Base-by-base conservation (phyloP, 2,329 filamentous ascomycete species). In the Colletotrichum eremochloae region DNA sequence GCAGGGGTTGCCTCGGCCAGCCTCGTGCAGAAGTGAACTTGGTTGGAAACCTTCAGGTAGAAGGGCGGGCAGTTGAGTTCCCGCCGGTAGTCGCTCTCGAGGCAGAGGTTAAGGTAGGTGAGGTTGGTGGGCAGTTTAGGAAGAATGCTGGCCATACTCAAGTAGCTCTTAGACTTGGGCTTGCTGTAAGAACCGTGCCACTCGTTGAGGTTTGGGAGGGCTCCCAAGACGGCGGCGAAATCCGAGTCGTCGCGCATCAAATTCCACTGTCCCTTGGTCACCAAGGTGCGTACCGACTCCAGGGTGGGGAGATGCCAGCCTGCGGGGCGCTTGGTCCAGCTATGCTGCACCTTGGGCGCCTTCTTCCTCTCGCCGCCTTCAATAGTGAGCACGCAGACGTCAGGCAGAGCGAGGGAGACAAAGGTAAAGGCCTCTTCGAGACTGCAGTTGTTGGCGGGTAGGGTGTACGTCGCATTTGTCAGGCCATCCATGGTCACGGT, bases 281-380 rank as follows among this genome's bases (percentile, higher is more conserved):
- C 88, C 29, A 94, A 85, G 0, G 91, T 93, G 65, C 87, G 87
- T 42, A 94, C 87, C 3, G 88, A 87, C 3, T 84, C 79, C 3
- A 93, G 82, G 29, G 80, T 76, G 11, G 87, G 84, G 9, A 90
- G 79, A 38, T 78, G 76, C 75, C 82, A 78, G 31, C 78, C 75
- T 42, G 77, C 76, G 1, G 77, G 79, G 31, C 79, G 76, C 50
- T 66, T 57, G 24, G 46, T 60, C 31, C 46, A 68, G 53, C 58
- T 67, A 24, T 71, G 71, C 81, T 80, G 50, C 61, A 94, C 90
- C 80, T 90, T 90, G 7, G 92, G 92, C 3, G 92, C 91, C 79
- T 93, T 94, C 78, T 92, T 93, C 74, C 92, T 89, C 79, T 94
- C 91, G 5, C 93, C 92, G n/a, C 92, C 93, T 80, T 94, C 92